Percentiles rank a stretch among this genome's conserved stretches.
Conservation (phyloP, 2,329 filamentous ascomycete species). For the Drechslerella coelobrocha region DNA sequence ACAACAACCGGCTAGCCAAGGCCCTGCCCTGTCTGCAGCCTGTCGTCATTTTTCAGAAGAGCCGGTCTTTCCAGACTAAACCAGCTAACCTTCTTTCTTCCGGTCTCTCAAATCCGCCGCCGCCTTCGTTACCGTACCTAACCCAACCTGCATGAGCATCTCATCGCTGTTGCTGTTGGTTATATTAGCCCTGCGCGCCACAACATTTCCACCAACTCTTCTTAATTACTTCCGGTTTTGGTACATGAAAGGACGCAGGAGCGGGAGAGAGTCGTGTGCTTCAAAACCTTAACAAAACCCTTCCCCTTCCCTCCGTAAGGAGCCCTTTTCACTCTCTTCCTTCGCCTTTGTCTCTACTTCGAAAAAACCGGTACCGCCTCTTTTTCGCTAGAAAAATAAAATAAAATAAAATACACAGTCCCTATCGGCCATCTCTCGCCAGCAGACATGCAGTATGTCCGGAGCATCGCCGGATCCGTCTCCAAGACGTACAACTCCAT, state of each 20-base stretch:
- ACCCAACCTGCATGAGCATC: conserved; percentile 7
- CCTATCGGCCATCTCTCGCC: neutral
- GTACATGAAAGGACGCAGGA: conserved; percentile 24
- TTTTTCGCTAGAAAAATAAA: conserved; percentile 1
- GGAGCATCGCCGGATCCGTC: conserved; percentile 87
- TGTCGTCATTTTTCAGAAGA: conserved; percentile 38
- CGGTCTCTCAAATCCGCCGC: conserved; percentile 12
- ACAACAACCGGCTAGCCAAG: conserved; percentile 42
- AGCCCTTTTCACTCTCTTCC: conserved; percentile 17
- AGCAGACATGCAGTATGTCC: conserved; percentile 47
- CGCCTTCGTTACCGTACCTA: conserved; percentile 5
- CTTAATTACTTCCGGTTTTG: conserved; percentile 26
- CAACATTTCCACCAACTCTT: conserved; percentile 18
- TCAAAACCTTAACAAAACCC: conserved; percentile 17
- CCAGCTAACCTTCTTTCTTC: conserved; percentile 32
- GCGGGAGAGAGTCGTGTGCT: conserved; percentile 19
- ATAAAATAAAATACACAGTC: neutral
- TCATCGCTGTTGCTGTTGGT: conserved; percentile 3
- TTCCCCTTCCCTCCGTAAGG: conserved; percentile 25
- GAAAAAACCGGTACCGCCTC: neutral
- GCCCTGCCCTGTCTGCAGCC: conserved; percentile 39
- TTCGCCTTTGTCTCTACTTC: neutral
- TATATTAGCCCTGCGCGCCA: conserved; percentile 23
- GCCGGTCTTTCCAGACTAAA: neutral
- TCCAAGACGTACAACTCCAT: conserved; percentile 99